Evolutionary conservation across 164 flowering plant genomes (phyloP), one percentile per base, ranked within the genome.

Genomic region (Tinospora cordifolia): DNA sequence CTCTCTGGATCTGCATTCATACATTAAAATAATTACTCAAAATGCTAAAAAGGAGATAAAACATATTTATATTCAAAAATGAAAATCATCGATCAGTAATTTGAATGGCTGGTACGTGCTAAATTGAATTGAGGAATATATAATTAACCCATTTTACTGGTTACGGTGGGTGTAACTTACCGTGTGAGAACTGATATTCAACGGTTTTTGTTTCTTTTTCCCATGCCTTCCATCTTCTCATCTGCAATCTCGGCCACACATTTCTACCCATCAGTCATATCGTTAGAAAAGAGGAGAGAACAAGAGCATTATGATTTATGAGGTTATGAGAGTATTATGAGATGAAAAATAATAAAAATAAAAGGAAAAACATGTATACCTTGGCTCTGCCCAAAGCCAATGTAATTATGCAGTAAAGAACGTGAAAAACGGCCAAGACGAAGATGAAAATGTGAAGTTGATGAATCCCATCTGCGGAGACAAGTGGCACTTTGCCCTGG

Each of bases 371-470:
- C 15, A 19, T 44, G 4, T 8, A 21, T 75, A 87, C 93, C 91
- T 88, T 87, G 34, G 72, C 72, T 77, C 86, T 75, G 3, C 93
- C 88, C 74, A 88, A 62, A 22, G 81, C 84, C 86, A 87, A 60
- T 22, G 91, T 89, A 34, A 79, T 8, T 9, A 84, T 65, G 60
- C 92, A 86, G 44, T 87, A 86, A 40, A 87, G 79, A 2, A 90
- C 83, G 27, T 89, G 97, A 26, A 73, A 83, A 25, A 86, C 68
- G 0, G 90, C 92, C 70, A 90, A 72, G 0, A 80, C 84, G 69
- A 87, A 90, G 44, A 89, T 91, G 79, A 91, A 89, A 10, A 86
- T 86, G 69, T 90, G 96, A 8, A 90, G 90, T 27, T 88, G 89
- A 69, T 88, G 87, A 4, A 88, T 80, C 0, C 87, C 93, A 17